These are phyloP conservation scores for Suillus spraguei DNA, from an alignment of 768 basidiomycete species.

Conservation along the genomic window DNA sequence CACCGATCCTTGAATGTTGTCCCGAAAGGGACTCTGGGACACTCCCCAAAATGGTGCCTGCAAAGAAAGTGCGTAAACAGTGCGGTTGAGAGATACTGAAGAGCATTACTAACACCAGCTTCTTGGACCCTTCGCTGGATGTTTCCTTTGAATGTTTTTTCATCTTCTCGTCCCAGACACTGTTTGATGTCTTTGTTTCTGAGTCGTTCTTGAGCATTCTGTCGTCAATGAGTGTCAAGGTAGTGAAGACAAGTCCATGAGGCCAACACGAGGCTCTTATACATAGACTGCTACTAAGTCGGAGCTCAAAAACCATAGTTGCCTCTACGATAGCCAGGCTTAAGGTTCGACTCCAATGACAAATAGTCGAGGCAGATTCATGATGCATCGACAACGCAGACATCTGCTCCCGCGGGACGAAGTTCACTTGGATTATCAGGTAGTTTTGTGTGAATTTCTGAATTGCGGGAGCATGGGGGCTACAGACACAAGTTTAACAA, in stretches of 20 bases:
- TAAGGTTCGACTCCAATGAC: not conserved
- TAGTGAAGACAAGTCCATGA: not conserved
- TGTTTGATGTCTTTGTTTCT: not conserved
- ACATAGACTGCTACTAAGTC: not conserved
- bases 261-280: not conserved
- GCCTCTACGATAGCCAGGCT: too few relatives aligned
- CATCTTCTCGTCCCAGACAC: conserved; percentile 4
- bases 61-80: not conserved
- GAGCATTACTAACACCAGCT: not conserved
- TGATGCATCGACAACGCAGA: not conserved
- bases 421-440: not conserved
- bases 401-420: not conserved
- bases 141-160: not conserved
- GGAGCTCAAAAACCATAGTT: not conserved
- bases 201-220: not conserved
- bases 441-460: not conserved
- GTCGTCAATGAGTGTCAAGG: not conserved
- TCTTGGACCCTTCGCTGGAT: not conserved
- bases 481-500: not conserved
- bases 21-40: conserved; percentile 27
- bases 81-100: conserved; percentile 4
- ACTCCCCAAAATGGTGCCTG: conserved; percentile 27
- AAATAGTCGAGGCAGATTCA: not conserved
- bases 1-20: conserved; percentile 23
- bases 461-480: not conserved